Percentiles rank a stretch among this genome's conserved stretches.
Conservation (phyloP, 176 grass and related monocot species). For the Aegilops tauschii region DNA sequence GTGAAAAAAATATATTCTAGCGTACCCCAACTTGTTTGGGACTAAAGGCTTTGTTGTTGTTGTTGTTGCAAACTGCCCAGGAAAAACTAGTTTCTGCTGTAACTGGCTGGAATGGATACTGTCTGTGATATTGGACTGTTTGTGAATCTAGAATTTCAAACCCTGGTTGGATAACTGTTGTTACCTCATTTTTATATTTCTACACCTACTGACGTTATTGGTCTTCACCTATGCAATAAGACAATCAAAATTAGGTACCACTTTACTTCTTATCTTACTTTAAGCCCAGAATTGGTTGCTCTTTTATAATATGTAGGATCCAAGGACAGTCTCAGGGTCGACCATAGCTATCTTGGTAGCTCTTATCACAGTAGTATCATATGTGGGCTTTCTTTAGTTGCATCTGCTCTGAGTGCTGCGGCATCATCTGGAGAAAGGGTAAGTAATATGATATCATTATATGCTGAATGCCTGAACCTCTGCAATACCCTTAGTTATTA, state of each 20-base stretch:
- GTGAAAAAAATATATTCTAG: not conserved
- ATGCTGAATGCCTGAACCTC: constrained; percentile 4
- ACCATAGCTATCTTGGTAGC: constrained; percentile 84
- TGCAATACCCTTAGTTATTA: not conserved
- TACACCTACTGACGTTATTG: not conserved
- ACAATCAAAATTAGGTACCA: not conserved
- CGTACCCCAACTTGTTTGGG: too few relatives aligned
- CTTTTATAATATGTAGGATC: constrained; percentile 47
- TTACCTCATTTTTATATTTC: constrained; percentile 13
- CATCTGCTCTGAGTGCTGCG: constrained; percentile 63
- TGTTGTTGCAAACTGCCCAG: too few relatives aligned
- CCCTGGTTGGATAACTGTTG: not conserved
- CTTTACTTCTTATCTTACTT: constrained; percentile 12
- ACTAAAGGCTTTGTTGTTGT: too few relatives aligned
- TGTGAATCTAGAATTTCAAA: not conserved
- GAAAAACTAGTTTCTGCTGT: not conserved
- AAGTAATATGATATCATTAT: constrained; percentile 27
- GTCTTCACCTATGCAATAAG: not conserved
- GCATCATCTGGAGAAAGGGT: constrained; percentile 58
- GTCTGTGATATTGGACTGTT: not conserved
- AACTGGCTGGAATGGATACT: not conserved
- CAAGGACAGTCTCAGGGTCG: constrained; percentile 56
- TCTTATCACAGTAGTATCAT: constrained; percentile 89
- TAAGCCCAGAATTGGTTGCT: not conserved
- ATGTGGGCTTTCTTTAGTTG: constrained; percentile 76